phyloP scores from a whole-genome alignment of 2,329 filamentous ascomycete genomes.

The Ustulina deusta region DNA sequence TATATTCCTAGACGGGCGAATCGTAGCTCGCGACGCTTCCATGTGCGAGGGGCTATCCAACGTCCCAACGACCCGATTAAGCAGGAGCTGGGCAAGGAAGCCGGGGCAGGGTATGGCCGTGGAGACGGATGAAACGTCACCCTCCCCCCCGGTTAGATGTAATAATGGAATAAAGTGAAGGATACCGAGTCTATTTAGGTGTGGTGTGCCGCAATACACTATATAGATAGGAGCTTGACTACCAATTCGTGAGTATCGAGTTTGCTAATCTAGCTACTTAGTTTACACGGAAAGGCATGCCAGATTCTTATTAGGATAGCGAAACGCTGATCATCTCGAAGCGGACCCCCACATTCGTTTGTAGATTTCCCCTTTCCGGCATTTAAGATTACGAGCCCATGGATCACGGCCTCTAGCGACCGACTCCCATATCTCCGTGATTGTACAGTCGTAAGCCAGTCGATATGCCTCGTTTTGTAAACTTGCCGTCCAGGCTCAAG shows the following conservation, averaged over 20 bases:
- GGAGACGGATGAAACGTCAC: constrained; percentile 34
- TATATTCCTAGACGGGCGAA: constrained; percentile 11
- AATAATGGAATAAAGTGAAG: constrained; percentile 7
- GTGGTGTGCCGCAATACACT: not conserved
- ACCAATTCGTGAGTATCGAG: not conserved
- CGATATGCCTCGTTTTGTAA: constrained; percentile 18
- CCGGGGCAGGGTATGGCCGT: constrained; percentile 2
- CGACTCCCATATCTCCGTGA: not conserved
- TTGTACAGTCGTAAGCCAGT: not conserved
- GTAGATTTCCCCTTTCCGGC: not conserved
- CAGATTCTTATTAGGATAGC: not conserved
- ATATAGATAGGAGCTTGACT: constrained; percentile 1
- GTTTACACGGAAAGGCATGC: constrained; percentile 3
- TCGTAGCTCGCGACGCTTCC: constrained; percentile 21
- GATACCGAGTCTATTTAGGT: not conserved
- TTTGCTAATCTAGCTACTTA: not conserved
- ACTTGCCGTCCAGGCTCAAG: not conserved
- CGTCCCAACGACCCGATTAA: constrained; percentile 32
- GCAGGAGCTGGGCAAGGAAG: constrained; percentile 30
- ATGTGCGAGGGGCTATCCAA: constrained; percentile 24
- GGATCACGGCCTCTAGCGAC: not conserved
- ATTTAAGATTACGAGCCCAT: not conserved
- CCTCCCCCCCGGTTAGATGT: not conserved
- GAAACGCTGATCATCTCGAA: constrained; percentile 17
- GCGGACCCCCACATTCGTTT: constrained; percentile 1